Conservation (phyloP, 768 basidiomycete genomes). For the Russula virescens region DNA sequence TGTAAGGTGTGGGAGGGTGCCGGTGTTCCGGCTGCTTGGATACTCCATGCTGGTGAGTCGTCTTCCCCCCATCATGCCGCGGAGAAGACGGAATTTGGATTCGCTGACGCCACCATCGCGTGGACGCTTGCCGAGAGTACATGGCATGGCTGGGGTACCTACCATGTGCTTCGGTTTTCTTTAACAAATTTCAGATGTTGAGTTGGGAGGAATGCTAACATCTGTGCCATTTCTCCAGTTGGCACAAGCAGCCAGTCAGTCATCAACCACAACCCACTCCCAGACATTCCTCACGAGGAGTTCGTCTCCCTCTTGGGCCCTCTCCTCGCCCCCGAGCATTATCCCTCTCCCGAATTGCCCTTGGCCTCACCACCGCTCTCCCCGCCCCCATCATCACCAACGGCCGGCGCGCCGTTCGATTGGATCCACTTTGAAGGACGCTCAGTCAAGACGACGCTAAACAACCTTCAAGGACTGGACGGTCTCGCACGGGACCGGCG, state of each 20-base stretch:
- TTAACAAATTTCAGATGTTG: neutral
- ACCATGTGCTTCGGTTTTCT: neutral
- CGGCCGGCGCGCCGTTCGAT: conserved; percentile 61
- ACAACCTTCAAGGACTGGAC: conserved; percentile 73
- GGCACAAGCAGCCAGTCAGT: conserved; percentile 60
- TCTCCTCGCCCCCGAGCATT: conserved; percentile 79
- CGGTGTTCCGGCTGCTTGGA: conserved; percentile 78
- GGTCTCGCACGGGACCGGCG: conserved; percentile 77
- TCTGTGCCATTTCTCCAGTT: conserved; percentile 30
- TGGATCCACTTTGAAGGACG: conserved; percentile 86
- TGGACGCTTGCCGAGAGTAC: too few relatives aligned
- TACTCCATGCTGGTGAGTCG: conserved; percentile 60
- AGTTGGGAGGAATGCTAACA: neutral
- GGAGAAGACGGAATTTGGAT: neutral
- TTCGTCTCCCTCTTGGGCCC: conserved; percentile 76
- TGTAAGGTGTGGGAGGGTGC: conserved; percentile 69
- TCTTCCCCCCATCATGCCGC: neutral
- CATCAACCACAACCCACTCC: conserved; percentile 83
- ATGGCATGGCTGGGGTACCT: too few relatives aligned
- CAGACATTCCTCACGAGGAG: conserved; percentile 82
- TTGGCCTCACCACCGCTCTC: conserved; percentile 21
- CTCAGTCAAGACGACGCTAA: conserved; percentile 70
- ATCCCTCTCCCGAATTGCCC: conserved; percentile 36
- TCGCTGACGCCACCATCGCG: neutral
- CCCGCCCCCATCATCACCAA: conserved; percentile 21